Evolutionary conservation across 2,329 filamentous ascomycete genomes (phyloP), one percentile per base, ranked within the genome.

Genomic region (Juglanconis oblonga): DNA sequence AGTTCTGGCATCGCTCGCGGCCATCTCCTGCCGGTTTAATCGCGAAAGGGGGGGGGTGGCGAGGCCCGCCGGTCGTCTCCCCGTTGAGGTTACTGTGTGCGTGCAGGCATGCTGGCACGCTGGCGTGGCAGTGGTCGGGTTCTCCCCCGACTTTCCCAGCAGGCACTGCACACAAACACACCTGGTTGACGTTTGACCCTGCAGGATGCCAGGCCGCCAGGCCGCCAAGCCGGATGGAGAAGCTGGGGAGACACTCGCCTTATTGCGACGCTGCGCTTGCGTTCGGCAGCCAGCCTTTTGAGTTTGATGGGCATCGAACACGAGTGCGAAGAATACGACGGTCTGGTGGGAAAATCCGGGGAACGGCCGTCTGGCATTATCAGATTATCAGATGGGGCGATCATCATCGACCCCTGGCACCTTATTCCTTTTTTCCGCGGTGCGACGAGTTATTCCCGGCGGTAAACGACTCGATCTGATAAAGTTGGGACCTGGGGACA

Each of bases 361-460:
- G 24, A 24, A 24, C 24, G 24, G 24, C 24, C 24, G 24, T 24
- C 2, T 24, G 24, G 24, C 2, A 24, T 24, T 24, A 24, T 24
- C 24, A 55, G 40, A 24, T 57, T 44, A 44, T 57, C 47, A 57
- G 55, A 57, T 57, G 55, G 55, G 5, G 55, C 45, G 33, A 57
- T 50, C 42, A 40, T 40, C 32, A n/a, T 31, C 29, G 24, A 14
- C 40, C 24, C 24, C 24, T 24, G 24, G 24, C 24, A 24, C 24
- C 24, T 24, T 24, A 24, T 24, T 24, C 24, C 24, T 24, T 24
- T 24, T 24, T 10, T 31, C n/a, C 10, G 9, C 36, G 33, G 35
- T 24, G 29, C 29, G 36, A 6, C 35, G 36, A 9, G 32, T 31
- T 49, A 42, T 32, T 32, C 32, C 24, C 17, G 17, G 44, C 14